A percentile compares a stretch with the other conserved stretches of the same genome.
Conservation (phyloP, 148 eudicot species). For the Spergularia marina region DNA sequence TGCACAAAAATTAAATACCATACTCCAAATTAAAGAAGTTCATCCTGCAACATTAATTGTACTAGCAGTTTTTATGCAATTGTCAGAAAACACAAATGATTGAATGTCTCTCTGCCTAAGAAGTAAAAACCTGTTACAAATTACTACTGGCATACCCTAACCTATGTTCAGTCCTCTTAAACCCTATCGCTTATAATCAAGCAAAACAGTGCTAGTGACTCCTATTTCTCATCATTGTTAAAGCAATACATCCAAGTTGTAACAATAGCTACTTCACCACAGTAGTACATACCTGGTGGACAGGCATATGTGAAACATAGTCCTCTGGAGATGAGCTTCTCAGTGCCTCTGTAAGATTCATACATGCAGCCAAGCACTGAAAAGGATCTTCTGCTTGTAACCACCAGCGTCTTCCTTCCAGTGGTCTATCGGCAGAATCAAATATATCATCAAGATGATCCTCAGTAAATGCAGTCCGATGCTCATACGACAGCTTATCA, state of each 20-base stretch:
- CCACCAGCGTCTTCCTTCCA: slow-evolving; percentile 95
- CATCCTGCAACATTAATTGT: no score
- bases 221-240: not conserved
- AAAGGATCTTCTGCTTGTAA: slow-evolving; percentile 88
- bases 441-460: slow-evolving; percentile 68
- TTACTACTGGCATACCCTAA: not conserved
- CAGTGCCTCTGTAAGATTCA: slow-evolving; percentile 71
- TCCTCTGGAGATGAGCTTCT: slow-evolving; percentile 80
- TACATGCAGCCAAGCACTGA: slow-evolving; percentile 81
- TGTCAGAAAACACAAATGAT: no score
- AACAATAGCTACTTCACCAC: not conserved
- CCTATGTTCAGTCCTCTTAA: not conserved
- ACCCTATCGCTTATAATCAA: not conserved
- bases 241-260: not conserved
- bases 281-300: slow-evolving; percentile 62
- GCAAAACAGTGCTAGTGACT: not conserved
- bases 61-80: no score
- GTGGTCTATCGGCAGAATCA: slow-evolving; percentile 91
- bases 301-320: slow-evolving; percentile 66
- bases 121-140: no score
- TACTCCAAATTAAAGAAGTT: no score
- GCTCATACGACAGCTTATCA: slow-evolving; percentile 77
- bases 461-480: slow-evolving; percentile 66
- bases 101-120: no score
- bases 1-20: no score